Conservation (phyloP, 2,329 filamentous ascomycete species). For the Tolypocladium ophioglossoides region DNA sequence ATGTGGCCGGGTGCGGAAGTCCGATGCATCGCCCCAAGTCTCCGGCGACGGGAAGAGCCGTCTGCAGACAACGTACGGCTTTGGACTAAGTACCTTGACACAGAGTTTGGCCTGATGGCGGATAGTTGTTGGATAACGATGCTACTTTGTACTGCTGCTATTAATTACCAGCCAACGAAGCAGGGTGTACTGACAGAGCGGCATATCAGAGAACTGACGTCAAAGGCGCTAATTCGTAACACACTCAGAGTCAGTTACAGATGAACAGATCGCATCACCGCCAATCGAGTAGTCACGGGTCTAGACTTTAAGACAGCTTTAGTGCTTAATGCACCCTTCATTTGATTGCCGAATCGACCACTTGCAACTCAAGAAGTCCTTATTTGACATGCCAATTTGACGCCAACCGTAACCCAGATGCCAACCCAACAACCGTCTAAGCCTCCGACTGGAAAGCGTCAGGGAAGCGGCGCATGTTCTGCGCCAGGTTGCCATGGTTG, state of each 20-base stretch:
- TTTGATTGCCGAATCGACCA: conserved; percentile 21
- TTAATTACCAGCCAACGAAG: too few species aligned
- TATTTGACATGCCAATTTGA: conserved; percentile 34
- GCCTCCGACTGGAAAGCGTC: conserved; percentile 64
- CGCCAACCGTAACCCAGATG: conserved; percentile 33
- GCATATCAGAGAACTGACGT: neutral
- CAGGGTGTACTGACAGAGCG: neutral
- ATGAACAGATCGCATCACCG: neutral
- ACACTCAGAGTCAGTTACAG: too few species aligned
- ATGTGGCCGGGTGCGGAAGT: neutral
- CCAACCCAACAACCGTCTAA: conserved; percentile 29
- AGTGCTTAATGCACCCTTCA: conserved; percentile 10
- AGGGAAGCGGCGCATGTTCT: conserved; percentile 93
- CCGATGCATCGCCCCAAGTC: neutral
- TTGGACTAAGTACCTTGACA: neutral
- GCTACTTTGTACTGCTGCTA: too few species aligned
- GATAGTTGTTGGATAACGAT: neutral
- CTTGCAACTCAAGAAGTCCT: conserved; percentile 20
- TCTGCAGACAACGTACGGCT: neutral
- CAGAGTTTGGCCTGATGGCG: neutral
- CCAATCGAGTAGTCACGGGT: neutral
- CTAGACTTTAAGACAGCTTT: neutral
- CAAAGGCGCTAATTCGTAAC: too few species aligned
- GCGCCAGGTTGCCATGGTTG: conserved; percentile 76
- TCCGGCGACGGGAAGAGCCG: neutral